Percentiles rank a stretch among this genome's conserved stretches.
phyloP scores from a whole-genome alignment of 345 rosid species.

The Carallia brachiata region DNA sequence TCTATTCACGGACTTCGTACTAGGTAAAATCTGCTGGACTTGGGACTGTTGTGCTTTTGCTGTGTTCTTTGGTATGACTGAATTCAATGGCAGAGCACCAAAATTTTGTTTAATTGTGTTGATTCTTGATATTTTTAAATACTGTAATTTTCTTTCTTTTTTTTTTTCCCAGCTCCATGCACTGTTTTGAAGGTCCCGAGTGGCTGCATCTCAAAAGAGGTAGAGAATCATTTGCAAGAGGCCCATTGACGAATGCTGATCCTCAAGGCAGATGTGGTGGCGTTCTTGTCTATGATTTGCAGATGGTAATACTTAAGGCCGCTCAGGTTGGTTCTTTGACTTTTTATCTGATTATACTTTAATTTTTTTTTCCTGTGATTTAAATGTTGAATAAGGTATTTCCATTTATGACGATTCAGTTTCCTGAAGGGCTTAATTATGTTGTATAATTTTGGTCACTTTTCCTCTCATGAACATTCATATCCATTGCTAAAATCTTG shows the following conservation, averaged over 20 bases:
- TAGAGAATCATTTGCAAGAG: constrained; percentile 85
- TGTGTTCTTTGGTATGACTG: background rate
- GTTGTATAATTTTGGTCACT: too few relatives aligned
- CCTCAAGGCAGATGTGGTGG: constrained; percentile 98
- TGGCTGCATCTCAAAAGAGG: constrained; percentile 96
- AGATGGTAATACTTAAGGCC: constrained; percentile 95
- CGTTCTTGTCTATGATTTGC: constrained; percentile 89
- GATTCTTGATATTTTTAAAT: background rate
- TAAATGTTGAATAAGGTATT: background rate
- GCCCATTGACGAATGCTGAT: constrained; percentile 83
- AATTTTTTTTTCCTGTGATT: background rate
- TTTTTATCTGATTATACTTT: background rate
- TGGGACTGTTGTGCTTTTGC: background rate
- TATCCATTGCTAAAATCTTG: too few relatives aligned
- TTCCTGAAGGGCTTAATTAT: too few relatives aligned
- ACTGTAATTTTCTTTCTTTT: constrained; percentile 2
- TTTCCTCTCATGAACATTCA: too few relatives aligned
- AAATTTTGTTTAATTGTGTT: background rate
- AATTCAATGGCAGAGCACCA: background rate
- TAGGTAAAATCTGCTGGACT: constrained; percentile 36
- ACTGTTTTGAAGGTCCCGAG: constrained; percentile 95
- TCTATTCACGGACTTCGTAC: constrained; percentile 77
- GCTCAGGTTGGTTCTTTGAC: constrained; percentile 64
- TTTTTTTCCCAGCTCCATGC: constrained; percentile 78
- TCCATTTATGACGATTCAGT: too few relatives aligned